phyloP scores from a whole-genome alignment of 2,329 filamentous ascomycete genomes.

The Colletotrichum sp. region DNA sequence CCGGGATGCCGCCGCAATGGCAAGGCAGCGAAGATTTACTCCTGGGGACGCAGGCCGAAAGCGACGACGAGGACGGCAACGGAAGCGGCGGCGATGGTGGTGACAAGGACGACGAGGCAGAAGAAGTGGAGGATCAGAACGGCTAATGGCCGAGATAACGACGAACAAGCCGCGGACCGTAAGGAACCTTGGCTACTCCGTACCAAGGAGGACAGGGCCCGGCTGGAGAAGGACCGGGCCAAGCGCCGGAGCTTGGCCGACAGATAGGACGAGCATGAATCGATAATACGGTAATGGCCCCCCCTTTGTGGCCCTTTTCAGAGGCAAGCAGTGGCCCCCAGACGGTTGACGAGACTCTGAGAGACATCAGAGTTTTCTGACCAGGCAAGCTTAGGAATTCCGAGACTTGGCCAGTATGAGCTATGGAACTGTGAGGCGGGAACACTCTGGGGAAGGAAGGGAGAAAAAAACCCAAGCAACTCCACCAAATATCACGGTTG shows the following conservation, averaged over 20 bases:
- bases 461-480: conserved; percentile 9
- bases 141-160: conserved; percentile 18
- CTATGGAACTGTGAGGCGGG: not conserved
- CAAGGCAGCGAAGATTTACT: conserved; percentile 71
- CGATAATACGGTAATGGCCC: conserved; percentile 7
- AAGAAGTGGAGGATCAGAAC: conserved; percentile 19
- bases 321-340: not conserved
- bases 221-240: not conserved
- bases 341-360: not conserved
- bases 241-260: conserved; percentile 20
- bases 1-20: conserved; percentile 68
- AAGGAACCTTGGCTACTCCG: not conserved
- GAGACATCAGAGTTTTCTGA: not conserved
- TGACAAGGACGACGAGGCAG: conserved; percentile 23
- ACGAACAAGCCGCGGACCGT: conserved; percentile 12
- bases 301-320: not conserved
- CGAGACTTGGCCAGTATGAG: conserved; percentile 4
- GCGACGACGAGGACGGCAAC: conserved; percentile 25
- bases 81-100: conserved; percentile 21
- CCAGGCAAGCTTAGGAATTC: not conserved
- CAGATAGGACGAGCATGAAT: conserved; percentile 21
- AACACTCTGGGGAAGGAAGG: not conserved
- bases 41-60: conserved; percentile 49
- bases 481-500: conserved; percentile 3
- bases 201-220: not conserved